Conservation (phyloP, 768 basidiomycete genomes). For the Sistotremastrum niveocremeum region DNA sequence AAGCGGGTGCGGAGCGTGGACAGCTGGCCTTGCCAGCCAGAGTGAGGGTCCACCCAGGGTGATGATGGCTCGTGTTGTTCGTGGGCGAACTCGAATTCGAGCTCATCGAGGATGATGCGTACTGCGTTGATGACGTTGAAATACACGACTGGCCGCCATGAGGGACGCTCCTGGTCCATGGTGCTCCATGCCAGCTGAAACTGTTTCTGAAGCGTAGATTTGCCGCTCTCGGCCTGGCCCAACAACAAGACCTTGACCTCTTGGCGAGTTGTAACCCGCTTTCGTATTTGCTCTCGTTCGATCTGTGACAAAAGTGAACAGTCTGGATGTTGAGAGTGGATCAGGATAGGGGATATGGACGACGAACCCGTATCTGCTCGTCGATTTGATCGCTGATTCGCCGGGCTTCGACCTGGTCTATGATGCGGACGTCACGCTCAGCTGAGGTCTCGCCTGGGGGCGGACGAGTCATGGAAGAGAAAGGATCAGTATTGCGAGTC, state of each 20-base stretch:
- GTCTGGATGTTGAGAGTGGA: not conserved
- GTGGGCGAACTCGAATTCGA: constrained; percentile 39
- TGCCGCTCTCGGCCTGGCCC: constrained; percentile 72
- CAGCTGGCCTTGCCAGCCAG: constrained; percentile 31
- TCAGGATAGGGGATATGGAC: not conserved
- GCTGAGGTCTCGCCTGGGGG: constrained; percentile 39
- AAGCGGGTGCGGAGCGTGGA: constrained; percentile 39
- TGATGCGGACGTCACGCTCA: constrained; percentile 40
- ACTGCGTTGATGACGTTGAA: constrained; percentile 75
- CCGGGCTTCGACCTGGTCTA: constrained; percentile 30
- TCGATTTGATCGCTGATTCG: constrained; percentile 39
- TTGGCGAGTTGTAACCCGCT: not conserved
- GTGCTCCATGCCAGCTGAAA: constrained; percentile 71
- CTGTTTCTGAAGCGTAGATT: constrained; percentile 76
- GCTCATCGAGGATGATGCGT: constrained; percentile 57
- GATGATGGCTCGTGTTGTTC: too few relatives aligned
- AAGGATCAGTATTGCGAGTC: too few relatives aligned
- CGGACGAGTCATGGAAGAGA: not conserved
- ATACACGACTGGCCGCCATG: constrained; percentile 71
- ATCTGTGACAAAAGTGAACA: constrained; percentile 2
- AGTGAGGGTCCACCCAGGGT: constrained; percentile 11
- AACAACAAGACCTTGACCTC: constrained; percentile 39
- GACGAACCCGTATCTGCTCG: constrained; percentile 38
- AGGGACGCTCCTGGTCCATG: constrained; percentile 55
- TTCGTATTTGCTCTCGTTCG: not conserved